Evolutionary conservation across 768 basidiomycete genomes (phyloP), one percentile per base, ranked within the genome.

Genomic region (Leucocoprinus leucothites): DNA sequence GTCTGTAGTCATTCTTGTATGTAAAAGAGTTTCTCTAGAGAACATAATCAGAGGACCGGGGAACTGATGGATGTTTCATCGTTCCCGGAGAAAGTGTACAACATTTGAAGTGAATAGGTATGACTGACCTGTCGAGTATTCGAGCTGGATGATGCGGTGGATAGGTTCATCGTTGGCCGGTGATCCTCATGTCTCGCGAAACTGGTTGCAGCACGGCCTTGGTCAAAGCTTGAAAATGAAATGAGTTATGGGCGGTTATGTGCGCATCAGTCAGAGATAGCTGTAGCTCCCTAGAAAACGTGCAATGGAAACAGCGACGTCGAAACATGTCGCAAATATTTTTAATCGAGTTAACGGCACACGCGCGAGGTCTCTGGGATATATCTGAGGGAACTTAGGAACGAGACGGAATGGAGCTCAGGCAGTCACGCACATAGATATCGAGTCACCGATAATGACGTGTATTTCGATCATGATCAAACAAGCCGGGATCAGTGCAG

Each of bases 1-100:
- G n/a, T 11, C 18, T 43, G 40, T 48, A 48, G 47, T 55, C 31
- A 45, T 35, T 44, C 24, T 16, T 46, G 46, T 48, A 54, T 54
- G 45, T 48, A 48, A 48, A 42, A 19, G 31, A 14, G 16, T 28
- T 34, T 31, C 24, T 48, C 19, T 25, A 21, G 47, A 35, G 50
- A 51, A 42, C 24, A 19, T 28, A 44, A 44, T 28, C 11, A 16
- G 18, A n/a, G 50, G 18, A 14, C 25, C 13, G 35, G 24, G 16
- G 22, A 9, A 48, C 22, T 50, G 31, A 48, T 35, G 21, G 47
- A 19, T 41, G 16, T 41, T 19, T 14, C 5, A 19, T 41, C 31
- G 31, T 5, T 5, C 31, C 31, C 11, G 31, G 31, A 31, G 31
- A 31, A 5, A 31, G 31, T 31, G 6, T 31, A 31, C 6, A 31